phyloP scores from a whole-genome alignment of 805 yeast species.

The Metschnikowia picachoensis region DNA sequence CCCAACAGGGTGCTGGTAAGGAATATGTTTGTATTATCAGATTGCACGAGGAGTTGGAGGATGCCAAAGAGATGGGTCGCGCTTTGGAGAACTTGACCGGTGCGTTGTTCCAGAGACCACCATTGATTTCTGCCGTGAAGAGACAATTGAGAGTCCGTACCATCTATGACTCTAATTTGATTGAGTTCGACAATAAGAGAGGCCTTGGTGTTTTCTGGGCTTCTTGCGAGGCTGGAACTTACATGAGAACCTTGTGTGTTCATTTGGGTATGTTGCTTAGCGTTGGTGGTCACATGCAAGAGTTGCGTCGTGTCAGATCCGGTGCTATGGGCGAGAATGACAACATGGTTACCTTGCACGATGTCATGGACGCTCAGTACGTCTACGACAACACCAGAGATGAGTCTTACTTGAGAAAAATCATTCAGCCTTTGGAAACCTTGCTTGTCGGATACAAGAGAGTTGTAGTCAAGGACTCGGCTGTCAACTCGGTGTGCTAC shows the following conservation, averaged over 20 bases:
- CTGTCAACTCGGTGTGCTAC: constrained; percentile 96
- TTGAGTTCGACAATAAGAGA: constrained; percentile 96
- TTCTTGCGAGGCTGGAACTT: constrained; percentile 99
- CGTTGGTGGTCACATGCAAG: constrained; percentile 99
- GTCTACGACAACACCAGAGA: constrained; percentile 95
- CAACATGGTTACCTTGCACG: constrained; percentile 92
- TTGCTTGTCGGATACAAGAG: constrained; percentile 93
- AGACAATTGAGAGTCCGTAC: constrained; percentile 98
- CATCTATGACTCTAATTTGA: constrained; percentile 90
- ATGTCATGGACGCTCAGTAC: constrained; percentile 98
- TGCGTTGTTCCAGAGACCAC: constrained; percentile 98
- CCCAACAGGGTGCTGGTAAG: constrained; percentile 99
- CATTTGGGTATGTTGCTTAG: constrained; percentile 98
- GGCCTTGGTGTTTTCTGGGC: constrained; percentile 99
- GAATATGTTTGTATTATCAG: constrained; percentile 98
- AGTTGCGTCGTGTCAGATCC: constrained; percentile 96
- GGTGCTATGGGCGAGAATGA: constrained; percentile 93
- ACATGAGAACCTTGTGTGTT: constrained; percentile 98
- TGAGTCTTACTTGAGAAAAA: constrained; percentile 89
- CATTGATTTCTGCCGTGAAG: constrained; percentile 97
- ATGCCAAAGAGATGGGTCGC: constrained; percentile 84
- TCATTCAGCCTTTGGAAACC: constrained; percentile 93
- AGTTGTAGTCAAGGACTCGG: constrained; percentile 88
- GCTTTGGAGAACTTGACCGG: constrained; percentile 93
- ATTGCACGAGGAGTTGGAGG: constrained; percentile 88